Evolutionary conservation across 371 early-diverging fungal species (phyloP).

Genomic region (Conidiobolus incongruus): DNA sequence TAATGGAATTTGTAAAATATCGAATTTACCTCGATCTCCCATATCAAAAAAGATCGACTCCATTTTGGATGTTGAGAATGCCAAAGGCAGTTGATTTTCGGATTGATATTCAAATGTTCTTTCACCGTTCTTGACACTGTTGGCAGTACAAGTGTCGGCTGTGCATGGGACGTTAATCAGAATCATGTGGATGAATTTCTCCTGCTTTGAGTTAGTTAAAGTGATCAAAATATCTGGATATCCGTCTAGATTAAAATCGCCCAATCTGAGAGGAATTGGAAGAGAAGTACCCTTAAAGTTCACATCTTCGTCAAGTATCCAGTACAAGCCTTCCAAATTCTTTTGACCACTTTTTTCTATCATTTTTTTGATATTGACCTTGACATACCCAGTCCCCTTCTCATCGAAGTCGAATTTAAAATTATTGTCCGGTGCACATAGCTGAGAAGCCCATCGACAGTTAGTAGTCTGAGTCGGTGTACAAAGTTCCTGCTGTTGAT

Average conservation of each 20-base stretch:
- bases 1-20: no score
- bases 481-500: constrained; percentile 62
- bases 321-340: not conserved
- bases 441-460: constrained; percentile 34
- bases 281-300: not conserved
- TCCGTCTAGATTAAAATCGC: constrained; percentile 79
- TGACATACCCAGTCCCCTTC: not conserved
- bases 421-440: constrained; percentile 51
- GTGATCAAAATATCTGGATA: constrained; percentile 61
- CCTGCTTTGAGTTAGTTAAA: constrained; percentile 17
- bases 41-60: constrained; percentile 69
- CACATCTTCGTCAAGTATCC: no score
- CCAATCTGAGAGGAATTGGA: constrained; percentile 11
- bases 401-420: constrained; percentile 28
- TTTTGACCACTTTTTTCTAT: not conserved
- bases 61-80: constrained; percentile 19
- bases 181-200: constrained; percentile 18
- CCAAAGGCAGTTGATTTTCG: no score
- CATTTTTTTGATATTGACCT: not conserved
- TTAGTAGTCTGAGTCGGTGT: constrained; percentile 13
- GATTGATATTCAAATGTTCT: constrained; percentile 8
- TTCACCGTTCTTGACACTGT: constrained; percentile 14
- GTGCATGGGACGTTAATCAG: constrained; percentile 34
- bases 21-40: constrained; percentile 37
- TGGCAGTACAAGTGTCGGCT: constrained; percentile 13